Percentiles rank a stretch among this genome's conserved stretches.
Conservation (phyloP, 1,139 yeast genomes). For the Kurtzmaniella natalensis region DNA sequence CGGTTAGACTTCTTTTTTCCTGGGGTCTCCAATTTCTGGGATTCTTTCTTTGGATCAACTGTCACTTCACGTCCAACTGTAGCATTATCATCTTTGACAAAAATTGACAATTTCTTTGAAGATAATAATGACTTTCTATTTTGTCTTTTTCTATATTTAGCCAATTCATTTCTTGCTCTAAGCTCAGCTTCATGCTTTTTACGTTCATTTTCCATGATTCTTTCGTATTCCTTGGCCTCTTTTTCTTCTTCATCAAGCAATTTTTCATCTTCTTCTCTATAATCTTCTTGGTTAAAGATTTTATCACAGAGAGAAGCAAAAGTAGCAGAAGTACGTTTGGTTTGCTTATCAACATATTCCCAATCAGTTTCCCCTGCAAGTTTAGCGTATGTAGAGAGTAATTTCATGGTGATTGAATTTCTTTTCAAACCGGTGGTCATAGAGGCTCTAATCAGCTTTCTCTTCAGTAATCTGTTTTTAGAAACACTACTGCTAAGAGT, state of each 20-base stretch:
- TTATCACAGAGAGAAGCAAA: slow-evolving; percentile 75
- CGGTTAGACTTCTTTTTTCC: slow-evolving; percentile 36
- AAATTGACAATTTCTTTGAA: slow-evolving; percentile 37
- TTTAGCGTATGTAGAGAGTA: slow-evolving; percentile 68
- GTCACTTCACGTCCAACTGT: slow-evolving; percentile 23
- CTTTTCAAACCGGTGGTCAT: slow-evolving; percentile 51
- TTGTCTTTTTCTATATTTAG: slow-evolving; percentile 41
- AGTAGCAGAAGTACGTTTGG: slow-evolving; percentile 72
- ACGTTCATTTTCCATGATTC: slow-evolving; percentile 46
- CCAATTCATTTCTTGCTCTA: slow-evolving; percentile 43
- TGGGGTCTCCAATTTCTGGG: slow-evolving; percentile 15
- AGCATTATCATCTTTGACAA: slow-evolving; percentile 25
- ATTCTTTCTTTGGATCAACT: slow-evolving; percentile 16
- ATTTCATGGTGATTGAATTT: slow-evolving; percentile 65
- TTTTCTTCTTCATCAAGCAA: slow-evolving; percentile 48
- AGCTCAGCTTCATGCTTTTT: slow-evolving; percentile 47
- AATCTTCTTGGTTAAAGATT: slow-evolving; percentile 57
- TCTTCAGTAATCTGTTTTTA: slow-evolving; percentile 31
- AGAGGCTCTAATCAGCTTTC: slow-evolving; percentile 40
- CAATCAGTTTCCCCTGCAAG: slow-evolving; percentile 63
- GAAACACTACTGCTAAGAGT: slow-evolving; percentile 24
- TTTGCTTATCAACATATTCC: slow-evolving; percentile 69
- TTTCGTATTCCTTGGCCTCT: slow-evolving; percentile 45
- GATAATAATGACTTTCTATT: slow-evolving; percentile 41
- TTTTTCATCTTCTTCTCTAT: slow-evolving; percentile 54